Evolutionary conservation across 2,329 filamentous ascomycete genomes (phyloP).

Genomic region (Helicocarpus griseus): DNA sequence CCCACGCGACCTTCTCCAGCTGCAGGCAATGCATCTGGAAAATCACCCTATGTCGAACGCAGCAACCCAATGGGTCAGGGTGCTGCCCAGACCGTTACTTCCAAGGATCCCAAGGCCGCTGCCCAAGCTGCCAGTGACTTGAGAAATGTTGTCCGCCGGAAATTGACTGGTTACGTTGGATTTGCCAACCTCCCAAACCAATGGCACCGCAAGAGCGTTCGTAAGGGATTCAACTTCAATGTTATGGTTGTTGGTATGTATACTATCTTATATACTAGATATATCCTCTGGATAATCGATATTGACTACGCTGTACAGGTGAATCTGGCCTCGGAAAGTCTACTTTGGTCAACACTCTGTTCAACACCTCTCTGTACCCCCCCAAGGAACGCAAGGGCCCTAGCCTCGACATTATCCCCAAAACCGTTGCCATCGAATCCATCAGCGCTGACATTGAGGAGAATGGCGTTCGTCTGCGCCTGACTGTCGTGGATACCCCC

Average conservation of each 20-base stretch:
- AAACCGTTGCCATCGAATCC: conserved; percentile 90
- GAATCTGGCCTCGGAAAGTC: conserved; percentile 99
- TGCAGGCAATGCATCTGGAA: conserved; percentile 38
- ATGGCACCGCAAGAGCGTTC: conserved; percentile 99
- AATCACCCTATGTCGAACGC: conserved; percentile 49
- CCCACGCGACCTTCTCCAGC: conserved; percentile 26
- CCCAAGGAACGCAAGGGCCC: conserved; percentile 97
- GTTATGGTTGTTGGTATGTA: conserved; percentile 98
- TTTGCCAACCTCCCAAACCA: conserved; percentile 99
- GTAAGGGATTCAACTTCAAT: conserved; percentile 99
- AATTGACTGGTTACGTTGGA: conserved; percentile 95
- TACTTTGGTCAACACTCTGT: conserved; percentile 96
- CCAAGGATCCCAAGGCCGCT: conserved; percentile 53
- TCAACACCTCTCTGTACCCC: conserved; percentile 98
- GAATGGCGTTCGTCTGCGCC: conserved; percentile 87
- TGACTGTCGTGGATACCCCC: conserved; percentile 95
- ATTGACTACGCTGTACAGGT: conserved; percentile 46
- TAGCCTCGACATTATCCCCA: conserved; percentile 95
- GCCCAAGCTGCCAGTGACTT: conserved; percentile 55
- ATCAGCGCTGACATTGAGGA: conserved; percentile 97
- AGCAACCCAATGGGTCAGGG: conserved; percentile 48
- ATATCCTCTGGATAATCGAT: neutral
- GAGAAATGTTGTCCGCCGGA: conserved; percentile 95
- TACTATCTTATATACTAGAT: neutral
- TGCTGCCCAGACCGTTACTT: conserved; percentile 51